Evolutionary conservation across 495 filamentous ascomycete species (phyloP), one percentile per base, ranked within the genome.

Genomic region (Diplogelasinospora grovesii): DNA sequence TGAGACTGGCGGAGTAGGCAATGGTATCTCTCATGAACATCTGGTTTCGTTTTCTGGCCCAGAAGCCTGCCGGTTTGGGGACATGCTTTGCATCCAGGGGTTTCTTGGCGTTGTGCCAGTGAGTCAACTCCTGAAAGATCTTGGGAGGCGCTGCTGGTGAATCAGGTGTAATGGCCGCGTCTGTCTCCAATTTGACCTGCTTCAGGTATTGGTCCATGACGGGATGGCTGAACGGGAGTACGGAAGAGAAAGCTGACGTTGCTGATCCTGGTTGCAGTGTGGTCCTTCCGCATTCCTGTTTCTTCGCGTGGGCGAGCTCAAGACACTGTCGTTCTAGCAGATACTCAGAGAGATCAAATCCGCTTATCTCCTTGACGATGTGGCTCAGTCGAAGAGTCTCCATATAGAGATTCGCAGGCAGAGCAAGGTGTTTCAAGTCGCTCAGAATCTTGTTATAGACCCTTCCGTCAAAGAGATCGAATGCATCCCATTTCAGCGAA

Each of bases 1-100:
- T 81, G 22, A 89, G 61, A 59, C 82, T 86, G 8, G 74, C 81
- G 1, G 84, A 80, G 55, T 88, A 89, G 2, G 66, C 61, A 32
- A 63, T 65, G 60, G 85, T 83, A 39, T 83, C 78, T 0, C 64
- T 65, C 70, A 81, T 77, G 52, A 70, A 71, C 42, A 75, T 72
- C 42, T 82, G 74, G 2, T 58, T 60, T 42, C 57, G 64, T 27
- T 54, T 56, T 32, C 25, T 41, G 5, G 59, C 54, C 18, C 18
- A 48, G 22, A 49, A 56, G 3, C 45, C 54, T 35, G 28, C 31
- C n/a, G 28, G 35, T n/a, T 48, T 42, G 14, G 58, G 46, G 6
- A 45, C 13, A 13, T 32, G 9, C 46, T 71, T 75, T 0, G 54
- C 49, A 40, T 71, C 68, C 7, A 84, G 28, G 1, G 60, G 64